Conservation (phyloP, 495 filamentous ascomycete species). For the Lasiosphaeria ovina region DNA sequence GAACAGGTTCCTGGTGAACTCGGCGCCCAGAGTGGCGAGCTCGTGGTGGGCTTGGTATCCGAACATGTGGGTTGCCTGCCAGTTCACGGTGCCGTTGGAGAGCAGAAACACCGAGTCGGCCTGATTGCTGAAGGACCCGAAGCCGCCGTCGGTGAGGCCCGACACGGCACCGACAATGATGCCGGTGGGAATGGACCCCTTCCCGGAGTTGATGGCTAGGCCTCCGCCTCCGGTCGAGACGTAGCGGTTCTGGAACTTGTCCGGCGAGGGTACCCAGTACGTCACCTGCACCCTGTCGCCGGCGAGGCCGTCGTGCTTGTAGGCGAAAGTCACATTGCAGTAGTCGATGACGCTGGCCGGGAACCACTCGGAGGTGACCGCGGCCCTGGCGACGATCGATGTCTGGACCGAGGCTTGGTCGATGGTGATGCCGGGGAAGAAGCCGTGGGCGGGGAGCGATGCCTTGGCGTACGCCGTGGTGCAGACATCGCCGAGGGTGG, state of each 20-base stretch:
- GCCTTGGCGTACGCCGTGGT: slow-evolving; percentile 5
- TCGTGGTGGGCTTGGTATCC: slow-evolving; percentile 38
- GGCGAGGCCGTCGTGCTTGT: slow-evolving; percentile 37
- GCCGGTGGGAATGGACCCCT: slow-evolving; percentile 35
- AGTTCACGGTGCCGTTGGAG: slow-evolving; percentile 45
- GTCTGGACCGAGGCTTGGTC: slow-evolving; percentile 4
- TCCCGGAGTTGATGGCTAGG: slow-evolving; percentile 46
- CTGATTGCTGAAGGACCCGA: slow-evolving; percentile 42
- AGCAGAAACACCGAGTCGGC: slow-evolving; percentile 37
- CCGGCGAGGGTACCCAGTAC: slow-evolving; percentile 41
- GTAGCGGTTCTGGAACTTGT: slow-evolving; percentile 43
- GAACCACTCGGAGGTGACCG: slow-evolving; percentile 10
- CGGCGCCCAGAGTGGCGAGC: slow-evolving; percentile 31
- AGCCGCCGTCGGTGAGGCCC: slow-evolving; percentile 49
- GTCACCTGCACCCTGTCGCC: slow-evolving; percentile 38
- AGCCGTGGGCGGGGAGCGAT: slow-evolving; percentile 2
- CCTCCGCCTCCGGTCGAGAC: slow-evolving; percentile 48
- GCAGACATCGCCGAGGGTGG: slow-evolving; percentile 9
- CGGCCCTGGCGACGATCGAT: slow-evolving; percentile 8
- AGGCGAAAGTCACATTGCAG: slow-evolving; percentile 49
- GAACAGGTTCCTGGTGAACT: slow-evolving; percentile 37
- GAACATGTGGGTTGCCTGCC: slow-evolving; percentile 45
- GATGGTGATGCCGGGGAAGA: slow-evolving; percentile 6
- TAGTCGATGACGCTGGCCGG: slow-evolving; percentile 21
- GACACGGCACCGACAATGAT: slow-evolving; percentile 48